These are phyloP conservation scores for Arthrobotrys conoides DNA, from an alignment of 2,329 filamentous ascomycete genomes.

Conservation along the genomic window DNA sequence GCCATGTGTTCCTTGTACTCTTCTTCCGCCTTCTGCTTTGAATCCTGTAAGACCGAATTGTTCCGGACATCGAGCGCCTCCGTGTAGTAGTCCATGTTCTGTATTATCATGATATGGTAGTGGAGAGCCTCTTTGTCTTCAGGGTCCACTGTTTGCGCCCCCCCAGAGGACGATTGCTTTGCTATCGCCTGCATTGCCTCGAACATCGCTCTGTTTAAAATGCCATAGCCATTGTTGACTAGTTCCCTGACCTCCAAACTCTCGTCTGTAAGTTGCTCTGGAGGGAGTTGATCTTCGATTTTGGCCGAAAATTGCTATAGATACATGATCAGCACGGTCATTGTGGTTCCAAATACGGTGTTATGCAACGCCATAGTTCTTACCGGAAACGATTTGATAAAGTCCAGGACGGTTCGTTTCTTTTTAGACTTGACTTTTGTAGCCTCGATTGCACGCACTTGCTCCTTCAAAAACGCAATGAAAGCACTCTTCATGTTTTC, in stretches of 20 bases:
- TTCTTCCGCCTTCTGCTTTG: conserved; percentile 81
- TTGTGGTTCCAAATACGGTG: conserved; percentile 38
- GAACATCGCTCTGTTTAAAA: conserved; percentile 95
- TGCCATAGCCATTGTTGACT: conserved; percentile 88
- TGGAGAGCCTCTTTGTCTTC: conserved; percentile 98
- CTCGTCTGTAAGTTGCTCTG: conserved; percentile 66
- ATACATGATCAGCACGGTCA: conserved; percentile 35
- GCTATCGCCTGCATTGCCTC: conserved; percentile 97
- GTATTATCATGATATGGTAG: conserved; percentile 95
- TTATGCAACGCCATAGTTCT: conserved; percentile 17
- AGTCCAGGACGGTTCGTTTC: conserved; percentile 87
- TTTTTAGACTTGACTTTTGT: conserved; percentile 99
- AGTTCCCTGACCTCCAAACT: conserved; percentile 79
- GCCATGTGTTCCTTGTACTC: conserved; percentile 90
- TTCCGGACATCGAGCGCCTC: conserved; percentile 86
- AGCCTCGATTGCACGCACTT: conserved; percentile 95
- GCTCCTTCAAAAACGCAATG: conserved; percentile 90
- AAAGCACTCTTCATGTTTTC: conserved; percentile 81
- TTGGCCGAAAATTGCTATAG: conserved; percentile 63
- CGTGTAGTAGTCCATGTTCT: conserved; percentile 98
- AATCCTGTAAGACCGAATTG: conserved; percentile 83
- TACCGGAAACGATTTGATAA: conserved; percentile 89
- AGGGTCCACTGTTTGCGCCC: conserved; percentile 70
- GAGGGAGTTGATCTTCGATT: conserved; percentile 64
- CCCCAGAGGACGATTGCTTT: conserved; percentile 73